Evolutionary conservation across 352 stramenopile species (phyloP).

Genomic region (Thalassiosira gravida): DNA sequence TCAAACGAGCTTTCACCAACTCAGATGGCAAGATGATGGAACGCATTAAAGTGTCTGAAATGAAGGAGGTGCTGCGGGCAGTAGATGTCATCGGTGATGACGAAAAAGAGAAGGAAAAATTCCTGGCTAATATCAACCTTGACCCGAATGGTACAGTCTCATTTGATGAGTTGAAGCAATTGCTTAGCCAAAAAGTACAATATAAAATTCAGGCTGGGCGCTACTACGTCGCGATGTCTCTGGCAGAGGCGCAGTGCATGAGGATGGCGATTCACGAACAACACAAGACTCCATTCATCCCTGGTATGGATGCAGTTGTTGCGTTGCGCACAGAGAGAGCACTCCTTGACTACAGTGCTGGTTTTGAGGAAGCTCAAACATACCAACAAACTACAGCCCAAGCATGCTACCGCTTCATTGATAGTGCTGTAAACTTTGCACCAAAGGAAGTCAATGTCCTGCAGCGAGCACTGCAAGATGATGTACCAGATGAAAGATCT

Average conservation of each 20-base stretch:
- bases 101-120: slow-evolving; percentile 85
- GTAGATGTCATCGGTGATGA: slow-evolving; percentile 89
- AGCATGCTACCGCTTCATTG: slow-evolving; percentile 95
- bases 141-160: slow-evolving; percentile 77
- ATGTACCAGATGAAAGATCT: slow-evolving; percentile 81
- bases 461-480: slow-evolving; percentile 87
- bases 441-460: slow-evolving; percentile 92
- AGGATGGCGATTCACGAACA: slow-evolving; percentile 93
- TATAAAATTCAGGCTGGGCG: slow-evolving; percentile 88
- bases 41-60: slow-evolving; percentile 86
- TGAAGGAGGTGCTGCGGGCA: slow-evolving; percentile 85
- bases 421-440: slow-evolving; percentile 98
- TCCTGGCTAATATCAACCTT: slow-evolving; percentile 84
- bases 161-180: slow-evolving; percentile 86
- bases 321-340: slow-evolving; percentile 85
- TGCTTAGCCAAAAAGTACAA: slow-evolving; percentile 85
- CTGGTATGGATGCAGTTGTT: slow-evolving; percentile 81
- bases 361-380: slow-evolving; percentile 82
- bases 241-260: slow-evolving; percentile 96
- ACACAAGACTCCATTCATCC: slow-evolving; percentile 74
- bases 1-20: slow-evolving; percentile 87
- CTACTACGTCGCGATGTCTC: slow-evolving; percentile 93
- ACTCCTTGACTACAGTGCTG: slow-evolving; percentile 85
- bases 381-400: slow-evolving; percentile 88
- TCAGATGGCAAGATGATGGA: slow-evolving; percentile 86